Percentiles rank a stretch among this genome's conserved stretches.
Conservation (phyloP, 2,329 filamentous ascomycete species). For the Epichloe uncinata region DNA sequence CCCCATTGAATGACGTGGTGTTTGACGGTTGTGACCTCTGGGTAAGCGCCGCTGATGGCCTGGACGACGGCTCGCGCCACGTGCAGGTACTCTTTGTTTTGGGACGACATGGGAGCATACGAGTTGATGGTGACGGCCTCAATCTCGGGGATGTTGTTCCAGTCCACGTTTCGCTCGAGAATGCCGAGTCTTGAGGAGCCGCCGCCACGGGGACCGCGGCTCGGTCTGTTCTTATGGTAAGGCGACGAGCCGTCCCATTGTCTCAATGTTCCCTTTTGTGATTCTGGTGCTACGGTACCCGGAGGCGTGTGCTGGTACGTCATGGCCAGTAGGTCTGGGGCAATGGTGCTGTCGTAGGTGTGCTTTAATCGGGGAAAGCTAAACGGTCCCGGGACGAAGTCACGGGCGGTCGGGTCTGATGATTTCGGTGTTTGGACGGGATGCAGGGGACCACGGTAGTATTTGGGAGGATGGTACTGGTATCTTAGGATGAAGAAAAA, state of each 20-base stretch:
- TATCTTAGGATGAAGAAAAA: conserved; percentile 49
- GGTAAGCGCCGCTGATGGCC: conserved; percentile 68
- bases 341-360: conserved; percentile 77
- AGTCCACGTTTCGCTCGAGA: conserved; percentile 61
- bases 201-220: conserved; percentile 71
- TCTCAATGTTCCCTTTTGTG: conserved; percentile 52
- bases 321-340: conserved; percentile 77
- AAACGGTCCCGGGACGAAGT: conserved; percentile 87
- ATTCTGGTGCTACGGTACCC: conserved; percentile 44
- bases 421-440: conserved; percentile 80
- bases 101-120: conserved; percentile 54
- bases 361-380: conserved; percentile 75
- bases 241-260: conserved; percentile 83
- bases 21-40: conserved; percentile 55
- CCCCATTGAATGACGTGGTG: conserved; percentile 63
- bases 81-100: conserved; percentile 63
- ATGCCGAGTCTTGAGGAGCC: conserved; percentile 49
- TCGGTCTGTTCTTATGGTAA: conserved; percentile 84
- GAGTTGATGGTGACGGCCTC: conserved; percentile 69
- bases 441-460: conserved; percentile 84
- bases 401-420: conserved; percentile 75
- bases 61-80: conserved; percentile 76
- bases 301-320: conserved; percentile 78
- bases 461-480: conserved; percentile 88
- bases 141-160: conserved; percentile 74